phyloP scores from a whole-genome alignment of 257 asterid species.

The Penstemon eatonii region DNA sequence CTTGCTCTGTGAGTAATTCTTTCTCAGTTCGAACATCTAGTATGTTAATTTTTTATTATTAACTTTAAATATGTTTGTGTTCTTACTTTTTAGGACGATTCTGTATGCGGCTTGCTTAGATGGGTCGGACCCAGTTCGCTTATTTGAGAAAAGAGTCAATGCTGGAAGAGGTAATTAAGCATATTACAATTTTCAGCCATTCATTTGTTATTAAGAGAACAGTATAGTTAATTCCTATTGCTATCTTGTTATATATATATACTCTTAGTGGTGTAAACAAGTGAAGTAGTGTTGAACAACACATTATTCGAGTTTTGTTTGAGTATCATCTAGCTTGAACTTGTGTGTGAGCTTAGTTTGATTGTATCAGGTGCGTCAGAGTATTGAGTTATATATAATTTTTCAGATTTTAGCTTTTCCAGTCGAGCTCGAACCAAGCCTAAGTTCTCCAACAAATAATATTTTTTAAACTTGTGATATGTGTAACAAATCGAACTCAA shows the following conservation, averaged over 20 bases:
- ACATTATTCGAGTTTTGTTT: too few relatives aligned
- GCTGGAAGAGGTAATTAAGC: slow-evolving; percentile 53
- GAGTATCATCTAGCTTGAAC: too few relatives aligned
- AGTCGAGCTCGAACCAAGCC: too few relatives aligned
- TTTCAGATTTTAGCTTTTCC: too few relatives aligned
- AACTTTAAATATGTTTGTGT: background rate
- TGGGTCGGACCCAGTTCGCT: slow-evolving; percentile 88
- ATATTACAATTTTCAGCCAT: background rate
- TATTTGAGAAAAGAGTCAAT: slow-evolving; percentile 65
- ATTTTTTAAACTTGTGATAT: too few relatives aligned
- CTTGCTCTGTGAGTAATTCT: slow-evolving; percentile 58
- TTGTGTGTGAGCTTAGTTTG: too few relatives aligned
- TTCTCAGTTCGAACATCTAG: background rate
- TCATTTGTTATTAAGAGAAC: background rate
- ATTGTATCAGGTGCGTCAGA: too few relatives aligned
- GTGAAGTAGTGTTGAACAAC: too few relatives aligned
- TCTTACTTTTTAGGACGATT: slow-evolving; percentile 43
- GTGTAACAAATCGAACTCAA: too few relatives aligned
- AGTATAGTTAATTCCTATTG: background rate
- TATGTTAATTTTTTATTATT: background rate
- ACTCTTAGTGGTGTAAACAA: too few relatives aligned
- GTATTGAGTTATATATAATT: too few relatives aligned
- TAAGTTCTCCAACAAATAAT: too few relatives aligned
- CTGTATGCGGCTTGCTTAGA: slow-evolving; percentile 81
- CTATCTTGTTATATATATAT: background rate